Evolutionary conservation across 768 basidiomycete species (phyloP), one percentile per base, ranked within the genome.

Genomic region (Agrocybe pediades): DNA sequence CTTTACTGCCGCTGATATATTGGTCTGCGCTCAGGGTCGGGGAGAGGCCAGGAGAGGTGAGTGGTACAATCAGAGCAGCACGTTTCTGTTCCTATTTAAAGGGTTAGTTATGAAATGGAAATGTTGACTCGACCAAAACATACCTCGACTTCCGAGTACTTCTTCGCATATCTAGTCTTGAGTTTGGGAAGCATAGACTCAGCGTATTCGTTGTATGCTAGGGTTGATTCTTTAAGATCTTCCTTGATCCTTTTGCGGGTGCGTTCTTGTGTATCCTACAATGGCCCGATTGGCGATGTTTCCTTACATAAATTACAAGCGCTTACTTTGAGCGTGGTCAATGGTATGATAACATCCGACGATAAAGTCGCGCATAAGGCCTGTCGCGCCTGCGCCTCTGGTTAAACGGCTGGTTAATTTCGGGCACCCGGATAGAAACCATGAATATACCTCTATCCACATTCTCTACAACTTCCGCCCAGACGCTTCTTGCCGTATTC

Each of bases 201-300:
- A 9, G 86, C 85, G 64, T 86, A 94, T 26, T 96, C 94, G 26
- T 81, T 81, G 68, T 96, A 94, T 27, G 88, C 83, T 49, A 70
- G 60, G n/a, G 76, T 75, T 0, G 93, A 91, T 8, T 85, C 84
- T 68, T 92, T 94, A 51, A 95, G 70, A 65, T 95, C 94, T 64
- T 96, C 94, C 67, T 90, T 92, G 68, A 97, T 88, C 23, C 92
- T 85, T 65, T 92, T 91, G 43, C 91, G 81, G n/a, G 92, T 95
- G 30, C 95, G 83, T 49, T 92, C 91, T 74, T 96, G 94, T 9
- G 87, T 88, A 61, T 95, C 93, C 92, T 94, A 55, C 15, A 17
- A 46, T 51, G 24, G 52, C 15, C 11, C 33, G 42, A 41, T 11
- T 33, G 36, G 39, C 43, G 51, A n/a, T 25, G 41, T n/a, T 24